phyloP scores from a whole-genome alignment of 768 basidiomycete species.

The Lactarius vividus region DNA sequence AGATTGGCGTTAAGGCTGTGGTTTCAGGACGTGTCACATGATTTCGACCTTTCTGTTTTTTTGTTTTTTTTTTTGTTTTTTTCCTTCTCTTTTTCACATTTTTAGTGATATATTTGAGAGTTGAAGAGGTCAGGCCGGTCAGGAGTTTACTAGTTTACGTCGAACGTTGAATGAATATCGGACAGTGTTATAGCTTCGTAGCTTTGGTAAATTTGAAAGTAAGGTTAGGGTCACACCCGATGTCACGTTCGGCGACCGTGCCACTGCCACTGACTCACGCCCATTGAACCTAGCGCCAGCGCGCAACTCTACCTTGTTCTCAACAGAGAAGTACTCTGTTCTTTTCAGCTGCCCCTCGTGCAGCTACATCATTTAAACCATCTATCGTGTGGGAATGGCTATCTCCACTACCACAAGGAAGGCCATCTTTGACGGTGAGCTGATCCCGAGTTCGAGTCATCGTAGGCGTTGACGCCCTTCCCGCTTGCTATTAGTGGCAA shows the following conservation, averaged over 20 bases:
- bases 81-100: background rate
- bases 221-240: background rate
- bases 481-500: slow-evolving; percentile 35
- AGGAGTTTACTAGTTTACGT: too few relatives aligned
- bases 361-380: background rate
- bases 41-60: background rate
- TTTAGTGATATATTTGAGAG: background rate
- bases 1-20: background rate
- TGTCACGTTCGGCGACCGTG: background rate
- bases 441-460: slow-evolving; percentile 4
- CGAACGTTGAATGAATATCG: too few relatives aligned
- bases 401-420: slow-evolving; percentile 30
- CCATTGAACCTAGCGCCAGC: background rate
- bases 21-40: background rate
- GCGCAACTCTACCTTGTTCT: background rate
- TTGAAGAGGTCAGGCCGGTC: too few relatives aligned
- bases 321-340: background rate
- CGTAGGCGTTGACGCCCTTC: background rate
- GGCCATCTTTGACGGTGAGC: slow-evolving; percentile 33
- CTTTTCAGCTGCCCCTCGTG: background rate
- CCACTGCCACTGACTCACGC: background rate
- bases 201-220: background rate
- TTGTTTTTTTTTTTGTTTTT: background rate
- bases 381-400: slow-evolving; percentile 22
- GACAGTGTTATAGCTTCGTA: too few relatives aligned